Conservation (phyloP, 1,284 basidiomycete species). For the Calocybe gambosa region DNA sequence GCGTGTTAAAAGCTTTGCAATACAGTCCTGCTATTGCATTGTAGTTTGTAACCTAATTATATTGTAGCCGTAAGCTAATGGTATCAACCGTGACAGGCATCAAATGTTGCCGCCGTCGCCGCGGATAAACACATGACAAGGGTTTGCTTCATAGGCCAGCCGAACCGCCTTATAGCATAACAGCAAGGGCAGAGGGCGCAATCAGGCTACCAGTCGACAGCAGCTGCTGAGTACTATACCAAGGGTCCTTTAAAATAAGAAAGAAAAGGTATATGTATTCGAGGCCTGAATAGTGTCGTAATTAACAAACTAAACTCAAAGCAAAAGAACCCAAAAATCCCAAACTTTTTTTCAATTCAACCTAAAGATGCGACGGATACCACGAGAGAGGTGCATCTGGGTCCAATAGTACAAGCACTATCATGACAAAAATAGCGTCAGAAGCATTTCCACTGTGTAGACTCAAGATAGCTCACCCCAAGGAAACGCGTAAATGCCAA, state of each 20-base stretch:
- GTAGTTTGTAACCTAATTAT: not conserved
- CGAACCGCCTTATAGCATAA: too few relatives aligned
- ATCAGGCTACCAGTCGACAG: too few relatives aligned
- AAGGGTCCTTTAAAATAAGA: not conserved
- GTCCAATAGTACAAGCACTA: constrained; percentile 20
- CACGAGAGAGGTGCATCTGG: constrained; percentile 17
- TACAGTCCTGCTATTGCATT: not conserved
- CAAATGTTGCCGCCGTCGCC: too few relatives aligned
- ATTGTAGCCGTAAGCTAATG: not conserved
- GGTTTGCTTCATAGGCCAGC: too few relatives aligned
- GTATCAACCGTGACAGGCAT: too few relatives aligned
- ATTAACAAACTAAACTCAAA: not conserved
- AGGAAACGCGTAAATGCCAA: constrained; percentile 66
- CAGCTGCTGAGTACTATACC: too few relatives aligned
- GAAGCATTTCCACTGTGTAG: not conserved
- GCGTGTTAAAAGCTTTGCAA: not conserved
- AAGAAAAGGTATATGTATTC: constrained; percentile 3
- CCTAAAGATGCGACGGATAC: constrained; percentile 17
- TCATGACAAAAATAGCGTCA: not conserved
- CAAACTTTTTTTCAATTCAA: constrained; percentile 13
- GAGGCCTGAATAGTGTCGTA: constrained; percentile 4
- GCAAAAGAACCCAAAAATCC: not conserved
- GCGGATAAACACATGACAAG: too few relatives aligned
- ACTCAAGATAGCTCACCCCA: constrained; percentile 48
- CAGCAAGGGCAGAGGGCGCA: too few relatives aligned